phyloP scores from a whole-genome alignment of 129 eudicot species.

The Centella asiatica region DNA sequence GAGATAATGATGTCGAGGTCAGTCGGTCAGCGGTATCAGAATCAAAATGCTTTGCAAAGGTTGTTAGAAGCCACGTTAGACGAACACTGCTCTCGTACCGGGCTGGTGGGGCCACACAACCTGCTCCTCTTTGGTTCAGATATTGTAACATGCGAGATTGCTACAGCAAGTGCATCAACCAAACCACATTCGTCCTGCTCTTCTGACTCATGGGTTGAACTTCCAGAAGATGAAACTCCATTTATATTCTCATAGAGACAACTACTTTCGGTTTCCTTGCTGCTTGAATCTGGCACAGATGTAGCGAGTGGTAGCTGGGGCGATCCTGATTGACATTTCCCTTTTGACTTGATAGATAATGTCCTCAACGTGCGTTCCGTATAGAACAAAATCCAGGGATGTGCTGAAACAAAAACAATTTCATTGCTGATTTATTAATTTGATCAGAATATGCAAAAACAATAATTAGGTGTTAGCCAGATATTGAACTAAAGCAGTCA shows the following conservation, averaged over 20 bases:
- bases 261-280: conserved; percentile 18
- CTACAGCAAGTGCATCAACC: conserved; percentile 76
- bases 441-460: neutral
- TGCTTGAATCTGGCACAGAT: conserved; percentile 31
- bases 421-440: neutral
- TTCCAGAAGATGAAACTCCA: conserved; percentile 19
- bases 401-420: conserved; percentile 37
- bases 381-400: conserved; percentile 90
- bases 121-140: conserved; percentile 87
- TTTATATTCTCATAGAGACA: conserved; percentile 20
- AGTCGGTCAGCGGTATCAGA: conserved; percentile 19
- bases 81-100: conserved; percentile 66
- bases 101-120: conserved; percentile 57
- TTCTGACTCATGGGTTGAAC: conserved; percentile 25
- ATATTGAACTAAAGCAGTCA: neutral
- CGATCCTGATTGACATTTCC: conserved; percentile 28
- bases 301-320: conserved; percentile 24
- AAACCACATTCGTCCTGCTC: conserved; percentile 56
- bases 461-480: too few relatives aligned
- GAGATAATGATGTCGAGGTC: conserved; percentile 4
- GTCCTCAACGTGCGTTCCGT: conserved; percentile 58
- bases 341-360: conserved; percentile 49
- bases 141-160: conserved; percentile 71
- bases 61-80: conserved; percentile 61
- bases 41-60: conserved; percentile 83